These are phyloP conservation scores for Physcomitrellopsis africana DNA, from an alignment of 225 moss, liverwort and hornwort genomes.

Conservation along the genomic window DNA sequence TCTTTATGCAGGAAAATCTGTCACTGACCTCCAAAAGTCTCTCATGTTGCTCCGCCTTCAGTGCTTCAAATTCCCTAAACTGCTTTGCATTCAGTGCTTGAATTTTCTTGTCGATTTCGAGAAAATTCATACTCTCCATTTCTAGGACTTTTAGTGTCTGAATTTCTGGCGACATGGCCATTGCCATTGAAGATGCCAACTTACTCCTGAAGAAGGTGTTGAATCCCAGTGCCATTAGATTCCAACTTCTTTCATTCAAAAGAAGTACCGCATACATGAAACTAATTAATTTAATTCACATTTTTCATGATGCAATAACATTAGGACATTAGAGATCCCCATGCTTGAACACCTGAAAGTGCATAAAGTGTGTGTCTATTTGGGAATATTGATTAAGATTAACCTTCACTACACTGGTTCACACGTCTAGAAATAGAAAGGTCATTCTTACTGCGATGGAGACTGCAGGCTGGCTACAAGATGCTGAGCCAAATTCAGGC, in stretches of 20 bases:
- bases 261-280: background rate
- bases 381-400: too few relatives aligned
- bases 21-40: constrained; percentile 27
- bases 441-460: constrained; percentile 16
- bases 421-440: background rate
- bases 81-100: constrained; percentile 19
- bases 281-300: background rate
- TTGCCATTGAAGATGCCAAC: constrained; percentile 26
- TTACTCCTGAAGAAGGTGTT: constrained; percentile 13
- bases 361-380: too few relatives aligned
- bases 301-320: too few relatives aligned
- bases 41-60: constrained; percentile 32
- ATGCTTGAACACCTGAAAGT: too few relatives aligned
- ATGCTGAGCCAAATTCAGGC: constrained; percentile 20
- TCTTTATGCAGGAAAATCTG: background rate
- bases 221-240: constrained; percentile 3
- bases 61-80: constrained; percentile 24
- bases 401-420: too few relatives aligned
- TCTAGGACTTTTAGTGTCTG: constrained; percentile 19
- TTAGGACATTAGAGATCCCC: too few relatives aligned
- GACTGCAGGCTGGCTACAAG: constrained; percentile 22
- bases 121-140: constrained; percentile 12
- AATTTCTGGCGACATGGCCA: constrained; percentile 29
- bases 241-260: background rate
- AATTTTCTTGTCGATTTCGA: constrained; percentile 18